A percentile compares a stretch with the other conserved stretches of the same genome.
Conservation (phyloP, 805 yeast genomes). For the Cyberlindnera subsufficiens region DNA sequence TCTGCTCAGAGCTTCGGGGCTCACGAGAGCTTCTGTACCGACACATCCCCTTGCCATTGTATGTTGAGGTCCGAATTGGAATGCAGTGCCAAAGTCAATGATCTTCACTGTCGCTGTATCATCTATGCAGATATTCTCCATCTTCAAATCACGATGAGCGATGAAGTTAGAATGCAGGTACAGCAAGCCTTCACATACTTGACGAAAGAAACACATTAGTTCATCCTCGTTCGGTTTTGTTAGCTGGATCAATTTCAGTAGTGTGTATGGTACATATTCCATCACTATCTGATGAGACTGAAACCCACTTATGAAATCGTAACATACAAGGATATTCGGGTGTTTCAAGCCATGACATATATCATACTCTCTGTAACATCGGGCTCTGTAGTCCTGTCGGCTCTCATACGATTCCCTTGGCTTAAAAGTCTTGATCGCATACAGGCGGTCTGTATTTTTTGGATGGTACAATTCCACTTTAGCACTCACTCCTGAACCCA, state of each 20-base stretch:
- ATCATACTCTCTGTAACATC: slow-evolving; percentile 72
- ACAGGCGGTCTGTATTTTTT: slow-evolving; percentile 11
- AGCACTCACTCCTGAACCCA: slow-evolving; percentile 31
- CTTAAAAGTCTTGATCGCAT: slow-evolving; percentile 43
- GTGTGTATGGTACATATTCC: slow-evolving; percentile 87
- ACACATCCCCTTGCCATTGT: slow-evolving; percentile 74
- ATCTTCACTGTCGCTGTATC: slow-evolving; percentile 69
- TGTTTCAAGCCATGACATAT: slow-evolving; percentile 67
- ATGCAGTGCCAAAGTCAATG: slow-evolving; percentile 91
- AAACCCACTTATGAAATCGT: slow-evolving; percentile 63
- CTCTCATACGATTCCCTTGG: slow-evolving; percentile 45
- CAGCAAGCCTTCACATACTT: slow-evolving; percentile 65
- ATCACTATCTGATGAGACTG: slow-evolving; percentile 60
- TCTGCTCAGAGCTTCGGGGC: slow-evolving; percentile 77
- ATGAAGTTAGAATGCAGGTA: slow-evolving; percentile 72
- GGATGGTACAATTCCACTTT: slow-evolving; percentile 26
- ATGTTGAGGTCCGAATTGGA: slow-evolving; percentile 48
- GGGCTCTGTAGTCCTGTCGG: slow-evolving; percentile 58
- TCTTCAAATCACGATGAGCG: slow-evolving; percentile 87
- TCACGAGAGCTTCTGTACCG: slow-evolving; percentile 89
- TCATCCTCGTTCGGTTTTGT: slow-evolving; percentile 63
- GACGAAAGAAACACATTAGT: slow-evolving; percentile 73
- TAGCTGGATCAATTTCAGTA: slow-evolving; percentile 83
- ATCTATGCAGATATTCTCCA: slow-evolving; percentile 85
- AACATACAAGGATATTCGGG: slow-evolving; percentile 66